Percentiles rank a stretch among this genome's conserved stretches.
phyloP scores from a whole-genome alignment of 768 basidiomycete species.

The Rhizopogon sp. region DNA sequence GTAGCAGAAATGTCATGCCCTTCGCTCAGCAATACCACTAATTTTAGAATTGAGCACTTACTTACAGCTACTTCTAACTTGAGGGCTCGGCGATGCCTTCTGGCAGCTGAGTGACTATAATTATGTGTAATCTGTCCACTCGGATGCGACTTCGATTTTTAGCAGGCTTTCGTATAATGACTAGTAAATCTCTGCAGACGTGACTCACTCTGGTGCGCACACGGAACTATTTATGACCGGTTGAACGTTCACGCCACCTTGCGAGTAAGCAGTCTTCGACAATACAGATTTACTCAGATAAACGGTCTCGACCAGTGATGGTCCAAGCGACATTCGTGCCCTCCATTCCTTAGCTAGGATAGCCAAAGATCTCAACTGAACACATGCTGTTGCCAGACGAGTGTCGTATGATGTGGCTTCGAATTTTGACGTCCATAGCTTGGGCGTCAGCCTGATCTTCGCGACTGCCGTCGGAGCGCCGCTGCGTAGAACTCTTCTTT shows the following conservation, averaged over 20 bases:
- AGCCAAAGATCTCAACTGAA: constrained; percentile 53
- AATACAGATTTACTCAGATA: not conserved
- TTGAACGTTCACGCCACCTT: constrained; percentile 37
- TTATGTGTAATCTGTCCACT: too few relatives aligned
- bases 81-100: too few relatives aligned
- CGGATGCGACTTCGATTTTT: too few relatives aligned
- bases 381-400: constrained; percentile 50
- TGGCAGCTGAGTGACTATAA: too few relatives aligned
- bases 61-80: too few relatives aligned
- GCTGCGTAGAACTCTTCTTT: constrained; percentile 42
- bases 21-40: too few relatives aligned
- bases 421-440: constrained; percentile 15
- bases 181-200: too few relatives aligned
- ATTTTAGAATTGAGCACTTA: too few relatives aligned
- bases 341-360: constrained; percentile 53
- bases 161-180: too few relatives aligned
- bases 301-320: not conserved
- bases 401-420: not conserved
- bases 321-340: constrained; percentile 64
- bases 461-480: constrained; percentile 35
- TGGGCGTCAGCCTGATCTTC: constrained; percentile 42
- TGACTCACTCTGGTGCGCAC: not conserved
- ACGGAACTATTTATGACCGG: constrained; percentile 15
- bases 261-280: constrained; percentile 36
- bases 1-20: too few relatives aligned